These are phyloP conservation scores for Tubosaeta sp. DNA, from an alignment of 768 basidiomycete species.

Conservation along the genomic window DNA sequence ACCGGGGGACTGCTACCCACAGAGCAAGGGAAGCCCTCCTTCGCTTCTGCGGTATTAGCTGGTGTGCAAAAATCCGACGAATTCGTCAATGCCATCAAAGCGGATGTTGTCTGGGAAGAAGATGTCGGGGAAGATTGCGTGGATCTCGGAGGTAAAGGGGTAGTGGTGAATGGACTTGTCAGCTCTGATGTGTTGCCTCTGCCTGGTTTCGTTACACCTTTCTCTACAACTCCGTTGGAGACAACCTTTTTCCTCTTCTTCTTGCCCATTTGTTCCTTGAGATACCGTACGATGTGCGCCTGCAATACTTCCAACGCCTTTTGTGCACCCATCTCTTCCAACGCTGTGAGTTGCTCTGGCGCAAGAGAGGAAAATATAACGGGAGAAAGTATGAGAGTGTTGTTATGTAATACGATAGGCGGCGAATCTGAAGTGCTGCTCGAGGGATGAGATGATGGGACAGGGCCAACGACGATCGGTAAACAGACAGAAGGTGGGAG, in stretches of 20 bases:
- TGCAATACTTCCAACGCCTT: constrained; percentile 80
- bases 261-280: constrained; percentile 64
- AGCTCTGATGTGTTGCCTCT: constrained; percentile 31
- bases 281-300: constrained; percentile 76
- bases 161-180: constrained; percentile 43
- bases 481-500: constrained; percentile 50
- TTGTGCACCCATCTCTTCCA: constrained; percentile 78
- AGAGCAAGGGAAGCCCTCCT: constrained; percentile 17
- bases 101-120: not conserved
- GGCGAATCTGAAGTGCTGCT: constrained; percentile 39
- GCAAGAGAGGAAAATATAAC: constrained; percentile 78
- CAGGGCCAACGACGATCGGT: constrained; percentile 73
- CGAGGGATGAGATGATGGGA: constrained; percentile 59
- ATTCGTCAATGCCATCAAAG: not conserved
- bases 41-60: constrained; percentile 1
- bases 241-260: constrained; percentile 38
- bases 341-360: constrained; percentile 63
- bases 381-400: constrained; percentile 80
- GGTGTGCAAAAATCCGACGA: constrained; percentile 13
- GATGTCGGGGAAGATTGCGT: constrained; percentile 7
- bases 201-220: constrained; percentile 37
- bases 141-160: constrained; percentile 33
- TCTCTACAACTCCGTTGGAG: constrained; percentile 33
- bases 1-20: constrained; percentile 25
- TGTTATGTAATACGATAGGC: constrained; percentile 80